Conservation (phyloP, 1,284 basidiomycete species). For the Cryptococcus wingfieldii region DNA sequence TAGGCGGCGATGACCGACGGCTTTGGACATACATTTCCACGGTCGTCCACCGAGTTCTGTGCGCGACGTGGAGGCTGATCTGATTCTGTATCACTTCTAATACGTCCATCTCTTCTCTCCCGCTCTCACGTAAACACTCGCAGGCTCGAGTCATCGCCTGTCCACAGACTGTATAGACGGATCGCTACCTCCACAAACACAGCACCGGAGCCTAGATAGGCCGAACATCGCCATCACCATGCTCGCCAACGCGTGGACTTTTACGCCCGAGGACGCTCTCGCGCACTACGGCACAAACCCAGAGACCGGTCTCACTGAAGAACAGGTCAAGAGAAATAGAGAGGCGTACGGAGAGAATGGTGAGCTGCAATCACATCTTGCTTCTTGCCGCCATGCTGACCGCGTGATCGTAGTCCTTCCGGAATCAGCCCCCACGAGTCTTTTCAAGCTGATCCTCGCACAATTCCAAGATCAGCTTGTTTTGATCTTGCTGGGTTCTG, state of each 20-base stretch:
- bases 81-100: too few species aligned
- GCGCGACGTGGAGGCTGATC: too few species aligned
- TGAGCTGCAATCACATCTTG: conserved; percentile 43
- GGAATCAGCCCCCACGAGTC: conserved; percentile 80
- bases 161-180: too few species aligned
- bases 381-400: neutral
- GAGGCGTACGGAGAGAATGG: conserved; percentile 81
- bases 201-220: too few species aligned
- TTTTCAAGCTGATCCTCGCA: conserved; percentile 90
- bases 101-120: too few species aligned
- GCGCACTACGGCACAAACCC: conserved; percentile 40
- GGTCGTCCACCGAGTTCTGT: too few species aligned
- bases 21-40: too few species aligned
- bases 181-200: too few species aligned
- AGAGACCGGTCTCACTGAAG: conserved; percentile 38
- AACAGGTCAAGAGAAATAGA: conserved; percentile 60
- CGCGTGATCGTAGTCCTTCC: conserved; percentile 62
- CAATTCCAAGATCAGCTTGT: conserved; percentile 98
- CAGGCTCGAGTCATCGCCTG: too few species aligned
- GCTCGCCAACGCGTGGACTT: conserved; percentile 49
- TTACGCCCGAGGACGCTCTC: conserved; percentile 39
- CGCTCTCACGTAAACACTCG: too few species aligned
- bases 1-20: too few species aligned
- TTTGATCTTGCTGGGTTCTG: conserved; percentile 85
- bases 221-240: conserved; percentile 21